Base-by-base conservation (phyloP, 2,329 filamentous ascomycete genomes). In the Fusarium pseudocircinatum region DNA sequence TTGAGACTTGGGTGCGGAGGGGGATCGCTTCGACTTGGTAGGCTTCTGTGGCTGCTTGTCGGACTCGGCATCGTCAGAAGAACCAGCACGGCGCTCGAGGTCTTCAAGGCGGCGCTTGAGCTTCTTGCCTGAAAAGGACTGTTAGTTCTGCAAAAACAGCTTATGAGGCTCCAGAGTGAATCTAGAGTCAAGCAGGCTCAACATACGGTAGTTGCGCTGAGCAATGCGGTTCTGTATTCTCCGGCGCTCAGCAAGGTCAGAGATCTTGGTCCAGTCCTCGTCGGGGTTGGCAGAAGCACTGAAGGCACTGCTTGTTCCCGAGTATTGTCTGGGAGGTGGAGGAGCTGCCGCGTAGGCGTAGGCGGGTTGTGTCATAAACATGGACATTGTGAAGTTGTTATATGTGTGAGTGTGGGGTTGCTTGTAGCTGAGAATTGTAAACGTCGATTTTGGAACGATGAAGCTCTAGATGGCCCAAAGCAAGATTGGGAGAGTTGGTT, bases 231-330 rank as follows among this genome's bases (percentile, higher is more conserved):
- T 98, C 85, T 98, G 95, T 85, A 98, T 97, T 81, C 95, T 90
- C 79, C 95, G 89, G 80, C 96, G 92, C 85, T 98, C 96, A 58
- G 95, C 96, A 68, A 98, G 91, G 83, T 98, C 96, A 65, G 96
- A 97, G 82, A 98, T 97, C 90, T 98, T 97, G 81, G 96, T 98
- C 96, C 96, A 98, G 86, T 98, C 96, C 85, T 98, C 96, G 80
- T 98, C 95, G 62, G 96, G 94, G 82, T 97, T 97, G 78, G 95
- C 96, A 73, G 94, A 97, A 78, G 93, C 93, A 84, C 94, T 97
- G 87, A 97, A 97, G 77, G 96, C 96, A 84, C 94, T 97, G 86
- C 94, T 97, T 70, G 94, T 97, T 81, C 92, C 88, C 44, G 90
- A 87, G 78, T 92, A 92, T 80, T 94, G 92, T 82, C 92, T 90